Evolutionary conservation across 1,139 yeast species (phyloP), one percentile per base, ranked within the genome.

Genomic region (Pichia sp.): DNA sequence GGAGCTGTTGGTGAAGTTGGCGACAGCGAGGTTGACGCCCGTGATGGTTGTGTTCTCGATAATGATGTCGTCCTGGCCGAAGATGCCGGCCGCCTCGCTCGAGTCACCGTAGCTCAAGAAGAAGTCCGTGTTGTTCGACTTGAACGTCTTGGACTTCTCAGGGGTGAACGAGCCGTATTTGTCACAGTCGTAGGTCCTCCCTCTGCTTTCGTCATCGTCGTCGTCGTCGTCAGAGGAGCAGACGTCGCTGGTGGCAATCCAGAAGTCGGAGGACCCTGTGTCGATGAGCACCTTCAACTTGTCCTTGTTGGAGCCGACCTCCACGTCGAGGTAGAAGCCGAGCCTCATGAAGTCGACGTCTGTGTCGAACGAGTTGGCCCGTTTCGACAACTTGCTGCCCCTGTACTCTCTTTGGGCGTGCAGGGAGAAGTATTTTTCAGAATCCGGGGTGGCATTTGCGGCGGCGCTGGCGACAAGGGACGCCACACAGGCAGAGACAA

Each of bases 231-330:
- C 2, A 26, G 31, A 3, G 26, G 51, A 48, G 9, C 41, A 42
- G 13, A 42, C 19, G 34, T 52, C 34, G 9, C 21, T 13, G 6
- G 52, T 21, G 18, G 48, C 48, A 12, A 82, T 76, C 87, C 87
- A 83, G 55, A 81, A 68, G 62, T 83, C 88, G 6, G 84, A 71
- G 9, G 85, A 80, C 0, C 87, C 87, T 9, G 87, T 80, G 62
- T 82, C 87, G 45, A 83, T 64, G 55, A 79, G 66, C 3, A 80
- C 79, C 8, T 70, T 67, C 36, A 82, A 73, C 10, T 69, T 64
- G 56, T 79, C 80, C 0, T 71, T 64, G 3, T 80, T 74, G 1
- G 84, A 74, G 3, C 90, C 89, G 18, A 83, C 62, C 9, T 66
- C 62, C 31, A 79, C 60, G 21, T 68, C 65, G 3, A 76, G 74